These are phyloP conservation scores for Pleurotus tuber-regium DNA, from an alignment of 768 basidiomycete species.

Conservation along the genomic window DNA sequence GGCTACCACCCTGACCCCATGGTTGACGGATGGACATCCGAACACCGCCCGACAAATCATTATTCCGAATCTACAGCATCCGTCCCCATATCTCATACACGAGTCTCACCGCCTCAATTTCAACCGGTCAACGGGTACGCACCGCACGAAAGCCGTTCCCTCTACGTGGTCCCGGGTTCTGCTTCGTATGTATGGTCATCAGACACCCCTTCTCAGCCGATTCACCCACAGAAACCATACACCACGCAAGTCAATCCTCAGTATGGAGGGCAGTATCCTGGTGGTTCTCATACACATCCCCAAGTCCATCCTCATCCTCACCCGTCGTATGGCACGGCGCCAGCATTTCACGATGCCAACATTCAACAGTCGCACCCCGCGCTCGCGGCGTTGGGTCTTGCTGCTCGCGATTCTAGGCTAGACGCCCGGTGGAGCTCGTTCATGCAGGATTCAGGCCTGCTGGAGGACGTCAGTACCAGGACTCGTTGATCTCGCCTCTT, in stretches of 20 bases:
- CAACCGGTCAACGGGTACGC: neutral
- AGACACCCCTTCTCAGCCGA: neutral
- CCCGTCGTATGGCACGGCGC: conserved; percentile 4
- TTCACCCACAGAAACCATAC: neutral
- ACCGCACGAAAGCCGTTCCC: neutral
- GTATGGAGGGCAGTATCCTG: neutral
- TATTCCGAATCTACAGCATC: conserved; percentile 4
- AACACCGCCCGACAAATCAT: neutral
- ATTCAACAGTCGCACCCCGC: conserved; percentile 34
- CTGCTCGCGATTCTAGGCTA: conserved; percentile 50
- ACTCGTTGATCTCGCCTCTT: conserved; percentile 6
- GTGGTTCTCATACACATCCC: neutral
- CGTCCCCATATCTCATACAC: conserved; percentile 3
- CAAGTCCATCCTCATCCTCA: conserved; percentile 14
- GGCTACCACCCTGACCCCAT: neutral
- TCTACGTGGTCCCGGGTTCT: neutral
- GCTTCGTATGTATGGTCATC: conserved; percentile 1
- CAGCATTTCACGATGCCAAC: conserved; percentile 11
- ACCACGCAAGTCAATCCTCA: neutral
- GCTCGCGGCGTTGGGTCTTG: conserved; percentile 59
- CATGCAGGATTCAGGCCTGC: conserved; percentile 52
- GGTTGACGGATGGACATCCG: conserved; percentile 2
- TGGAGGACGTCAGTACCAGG: conserved; percentile 28
- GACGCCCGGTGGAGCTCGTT: conserved; percentile 62
- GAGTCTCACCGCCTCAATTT: neutral